Base-by-base conservation (phyloP, 2,329 filamentous ascomycete species). In the Dactylellina cionopaga region DNA sequence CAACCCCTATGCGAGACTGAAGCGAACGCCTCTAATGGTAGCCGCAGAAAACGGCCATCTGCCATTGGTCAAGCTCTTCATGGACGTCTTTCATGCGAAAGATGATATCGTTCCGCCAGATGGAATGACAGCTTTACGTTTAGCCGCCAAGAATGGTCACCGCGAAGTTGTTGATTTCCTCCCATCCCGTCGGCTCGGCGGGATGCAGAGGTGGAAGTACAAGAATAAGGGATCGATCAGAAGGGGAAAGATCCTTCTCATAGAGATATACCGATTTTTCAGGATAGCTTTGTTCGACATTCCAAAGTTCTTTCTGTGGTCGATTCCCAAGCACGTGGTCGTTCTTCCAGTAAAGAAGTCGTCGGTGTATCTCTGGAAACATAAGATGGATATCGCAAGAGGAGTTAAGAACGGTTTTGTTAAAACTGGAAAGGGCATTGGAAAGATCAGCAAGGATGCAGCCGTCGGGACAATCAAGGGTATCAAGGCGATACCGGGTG, bases 41-140 rank as follows among this genome's bases (percentile, higher is more conserved):
- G 69, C 69, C 3, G 69, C 69, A 15, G 62, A 68, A 39, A 74
- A 74, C 1, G 69, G 69, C 5, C 60, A 74, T n/a, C 25, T 74
- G 19, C 69, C 69, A 15, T 37, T 74, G 3, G 69, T 74, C 22
- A 74, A 68, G 33, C 69, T 74, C 22, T 68, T 74, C 19, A 5
- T 74, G 9, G 69, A 74, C 22, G 69, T 74, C 25, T 74, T 56
- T 31, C 69, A 74, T 7, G 60, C 62, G 33, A 74, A 31, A 49
- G 69, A 74, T 19, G 63, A 68, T 11, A 66, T 74, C 17, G 47
- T 74, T 9, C 62, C 69, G n/a, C 49, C 55, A 10, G 69, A 74
- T 46, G 68, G 69, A 17, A 74, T 74, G 69, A 66, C 55, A 2
- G 60, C 69, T 3, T 39, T 74, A 15, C 62, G 69, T 9, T 31